Evolutionary conservation across 805 yeast species (phyloP).

Genomic region (Barnettozyma sucrosica): DNA sequence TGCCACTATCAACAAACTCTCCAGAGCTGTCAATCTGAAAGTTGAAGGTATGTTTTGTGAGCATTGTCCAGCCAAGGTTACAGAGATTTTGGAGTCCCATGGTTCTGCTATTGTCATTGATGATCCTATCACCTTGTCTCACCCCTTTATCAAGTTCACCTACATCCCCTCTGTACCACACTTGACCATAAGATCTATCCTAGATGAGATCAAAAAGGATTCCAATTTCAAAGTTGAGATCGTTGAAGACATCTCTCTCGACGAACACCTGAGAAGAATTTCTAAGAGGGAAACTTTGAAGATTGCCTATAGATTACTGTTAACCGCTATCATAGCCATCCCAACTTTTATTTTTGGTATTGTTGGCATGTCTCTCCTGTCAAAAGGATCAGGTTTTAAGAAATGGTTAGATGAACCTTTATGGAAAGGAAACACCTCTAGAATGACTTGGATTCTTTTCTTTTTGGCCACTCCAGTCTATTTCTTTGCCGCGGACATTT

Average conservation of each 20-base stretch:
- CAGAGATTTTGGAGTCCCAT: slow-evolving; percentile 40
- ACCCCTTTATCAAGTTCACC: slow-evolving; percentile 58
- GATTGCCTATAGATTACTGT: slow-evolving; percentile 40
- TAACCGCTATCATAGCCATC: slow-evolving; percentile 51
- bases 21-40: slow-evolving; percentile 52
- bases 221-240: slow-evolving; percentile 45
- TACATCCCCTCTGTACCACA: slow-evolving; percentile 53
- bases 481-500: slow-evolving; percentile 67
- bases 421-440: slow-evolving; percentile 55
- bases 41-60: slow-evolving; percentile 66
- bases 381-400: slow-evolving; percentile 36
- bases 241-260: slow-evolving; percentile 51
- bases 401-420: slow-evolving; percentile 55
- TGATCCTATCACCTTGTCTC: slow-evolving; percentile 46
- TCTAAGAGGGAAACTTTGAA: slow-evolving; percentile 42
- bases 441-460: slow-evolving; percentile 62
- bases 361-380: slow-evolving; percentile 60
- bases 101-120: slow-evolving; percentile 55
- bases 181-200: slow-evolving; percentile 50
- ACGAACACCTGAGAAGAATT: slow-evolving; percentile 51
- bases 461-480: slow-evolving; percentile 66
- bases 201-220: slow-evolving; percentile 42
- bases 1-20: slow-evolving; percentile 40
- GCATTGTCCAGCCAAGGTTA: slow-evolving; percentile 58
- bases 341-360: slow-evolving; percentile 67